Evolutionary conservation across 768 basidiomycete genomes (phyloP).

Genomic region (Austroboletus eburneus): DNA sequence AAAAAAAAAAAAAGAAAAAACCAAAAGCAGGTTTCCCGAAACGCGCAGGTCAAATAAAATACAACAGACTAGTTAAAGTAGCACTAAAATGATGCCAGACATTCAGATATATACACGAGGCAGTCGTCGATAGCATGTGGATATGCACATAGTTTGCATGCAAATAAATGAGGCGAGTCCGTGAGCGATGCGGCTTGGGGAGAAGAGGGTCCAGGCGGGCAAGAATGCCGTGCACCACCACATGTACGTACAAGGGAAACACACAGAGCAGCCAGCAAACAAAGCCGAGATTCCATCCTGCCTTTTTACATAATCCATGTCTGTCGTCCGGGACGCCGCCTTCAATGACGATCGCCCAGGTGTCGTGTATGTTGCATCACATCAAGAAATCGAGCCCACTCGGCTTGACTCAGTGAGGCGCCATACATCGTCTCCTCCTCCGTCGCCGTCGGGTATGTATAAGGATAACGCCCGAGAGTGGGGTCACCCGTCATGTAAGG

Average conservation of each 20-base stretch:
- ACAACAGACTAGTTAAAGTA: slow-evolving; percentile 23
- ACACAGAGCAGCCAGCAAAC: slow-evolving; percentile 15
- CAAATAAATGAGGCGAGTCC: slow-evolving; percentile 14
- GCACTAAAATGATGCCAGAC: slow-evolving; percentile 5
- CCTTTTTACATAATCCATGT: slow-evolving; percentile 25
- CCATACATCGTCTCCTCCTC: slow-evolving; percentile 73
- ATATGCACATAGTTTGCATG: slow-evolving; percentile 19
- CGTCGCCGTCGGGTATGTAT: slow-evolving; percentile 41
- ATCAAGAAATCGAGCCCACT: slow-evolving; percentile 67
- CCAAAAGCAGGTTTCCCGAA: neutral
- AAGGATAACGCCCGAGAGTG: slow-evolving; percentile 21
- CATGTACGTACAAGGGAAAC: slow-evolving; percentile 22
- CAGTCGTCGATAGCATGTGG: slow-evolving; percentile 13
- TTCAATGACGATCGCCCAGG: slow-evolving; percentile 26
- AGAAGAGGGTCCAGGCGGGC: neutral
- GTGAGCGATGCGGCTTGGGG: neutral
- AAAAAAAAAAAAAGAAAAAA: neutral
- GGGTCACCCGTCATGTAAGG: slow-evolving; percentile 24
- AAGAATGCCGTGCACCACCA: slow-evolving; percentile 14
- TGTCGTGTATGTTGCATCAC: slow-evolving; percentile 50
- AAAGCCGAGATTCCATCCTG: slow-evolving; percentile 24
- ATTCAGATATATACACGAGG: slow-evolving; percentile 12
- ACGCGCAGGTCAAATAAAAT: neutral
- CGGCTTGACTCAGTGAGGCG: slow-evolving; percentile 68
- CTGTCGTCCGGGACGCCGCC: slow-evolving; percentile 5